A percentile compares a stretch with the other conserved stretches of the same genome.
Conservation (phyloP, 768 basidiomycete genomes). For the Tulasnella sp. region DNA sequence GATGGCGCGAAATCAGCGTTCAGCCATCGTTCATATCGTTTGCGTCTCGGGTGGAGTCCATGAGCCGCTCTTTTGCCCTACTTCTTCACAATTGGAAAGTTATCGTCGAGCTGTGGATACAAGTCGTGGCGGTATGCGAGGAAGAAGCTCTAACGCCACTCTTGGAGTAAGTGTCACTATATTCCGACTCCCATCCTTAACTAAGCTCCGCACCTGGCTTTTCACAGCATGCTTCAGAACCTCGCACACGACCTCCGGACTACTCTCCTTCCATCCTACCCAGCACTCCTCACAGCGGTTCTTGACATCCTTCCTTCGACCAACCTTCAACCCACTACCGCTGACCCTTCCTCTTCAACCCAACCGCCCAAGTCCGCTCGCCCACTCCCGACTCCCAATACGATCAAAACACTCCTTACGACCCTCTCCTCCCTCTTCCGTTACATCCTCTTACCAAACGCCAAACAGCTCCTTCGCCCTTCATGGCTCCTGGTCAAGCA, state of each 20-base stretch:
- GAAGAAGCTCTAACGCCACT: constrained; percentile 73
- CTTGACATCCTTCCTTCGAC: constrained; percentile 56
- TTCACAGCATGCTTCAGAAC: constrained; percentile 70
- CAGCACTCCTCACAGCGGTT: constrained; percentile 49
- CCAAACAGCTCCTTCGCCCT: constrained; percentile 25
- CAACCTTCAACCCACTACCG: constrained; percentile 11
- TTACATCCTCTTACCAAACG: constrained; percentile 54
- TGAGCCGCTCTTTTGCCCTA: constrained; percentile 77
- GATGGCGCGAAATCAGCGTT: constrained; percentile 81
- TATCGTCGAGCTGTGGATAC: constrained; percentile 66
- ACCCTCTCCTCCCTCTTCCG: constrained; percentile 73
- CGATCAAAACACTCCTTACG: constrained; percentile 65
- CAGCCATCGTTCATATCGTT: constrained; percentile 74
- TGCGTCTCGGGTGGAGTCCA: constrained; percentile 58
- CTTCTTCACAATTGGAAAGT: constrained; percentile 79
- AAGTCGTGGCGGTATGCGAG: constrained; percentile 60
- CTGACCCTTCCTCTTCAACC: constrained; percentile 22
- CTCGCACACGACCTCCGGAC: constrained; percentile 79
- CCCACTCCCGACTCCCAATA: constrained; percentile 55
- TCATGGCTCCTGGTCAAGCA: constrained; percentile 13
- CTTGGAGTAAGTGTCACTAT: constrained; percentile 63
- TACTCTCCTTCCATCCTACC: constrained; percentile 67
- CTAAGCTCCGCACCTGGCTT: constrained; percentile 34
- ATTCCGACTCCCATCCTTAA: not conserved
- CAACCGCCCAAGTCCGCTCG: not conserved